Conservation (phyloP, 1,284 basidiomycete genomes). For the Malassezia psittaci region DNA sequence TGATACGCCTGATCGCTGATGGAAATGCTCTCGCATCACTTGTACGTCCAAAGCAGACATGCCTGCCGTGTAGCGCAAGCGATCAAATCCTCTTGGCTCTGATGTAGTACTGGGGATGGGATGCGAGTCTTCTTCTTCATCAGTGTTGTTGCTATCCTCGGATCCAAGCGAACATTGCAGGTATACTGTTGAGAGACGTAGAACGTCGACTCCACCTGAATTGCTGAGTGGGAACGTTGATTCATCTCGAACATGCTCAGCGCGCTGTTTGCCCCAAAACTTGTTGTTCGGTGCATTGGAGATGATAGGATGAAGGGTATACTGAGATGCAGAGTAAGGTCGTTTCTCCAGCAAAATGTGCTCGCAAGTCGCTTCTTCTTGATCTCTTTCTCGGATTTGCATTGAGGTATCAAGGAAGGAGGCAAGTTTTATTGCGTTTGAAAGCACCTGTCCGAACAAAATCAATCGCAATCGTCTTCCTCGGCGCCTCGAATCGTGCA, state of each 20-base stretch:
- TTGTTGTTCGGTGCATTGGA: not conserved
- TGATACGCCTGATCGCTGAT: slow-evolving; percentile 3
- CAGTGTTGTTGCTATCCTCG: not conserved
- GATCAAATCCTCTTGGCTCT: slow-evolving; percentile 21
- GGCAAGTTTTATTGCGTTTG: slow-evolving; percentile 24
- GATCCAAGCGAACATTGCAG: slow-evolving; percentile 15
- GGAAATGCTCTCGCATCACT: slow-evolving; percentile 22
- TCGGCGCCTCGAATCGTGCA: not conserved
- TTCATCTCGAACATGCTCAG: not conserved
- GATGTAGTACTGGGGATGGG: not conserved
- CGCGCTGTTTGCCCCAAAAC: slow-evolving; percentile 13
- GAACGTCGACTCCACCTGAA: not conserved
- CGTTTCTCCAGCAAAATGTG: not conserved
- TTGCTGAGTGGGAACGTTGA: not conserved
- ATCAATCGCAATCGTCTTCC: slow-evolving; percentile 23
- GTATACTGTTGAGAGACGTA: slow-evolving; percentile 9
- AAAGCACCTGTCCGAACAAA: slow-evolving; percentile 24
- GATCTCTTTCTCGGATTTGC: not conserved
- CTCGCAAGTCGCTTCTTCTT: not conserved
- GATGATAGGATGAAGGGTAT: not conserved
- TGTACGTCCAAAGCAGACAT: slow-evolving; percentile 18
- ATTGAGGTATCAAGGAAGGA: slow-evolving; percentile 22
- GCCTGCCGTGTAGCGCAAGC: slow-evolving; percentile 18
- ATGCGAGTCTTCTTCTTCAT: not conserved
- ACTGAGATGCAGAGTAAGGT: not conserved